Evolutionary conservation across 163 green algal species (phyloP), one percentile per base, ranked within the genome.

Genomic region (Scenedesmus sp.): DNA sequence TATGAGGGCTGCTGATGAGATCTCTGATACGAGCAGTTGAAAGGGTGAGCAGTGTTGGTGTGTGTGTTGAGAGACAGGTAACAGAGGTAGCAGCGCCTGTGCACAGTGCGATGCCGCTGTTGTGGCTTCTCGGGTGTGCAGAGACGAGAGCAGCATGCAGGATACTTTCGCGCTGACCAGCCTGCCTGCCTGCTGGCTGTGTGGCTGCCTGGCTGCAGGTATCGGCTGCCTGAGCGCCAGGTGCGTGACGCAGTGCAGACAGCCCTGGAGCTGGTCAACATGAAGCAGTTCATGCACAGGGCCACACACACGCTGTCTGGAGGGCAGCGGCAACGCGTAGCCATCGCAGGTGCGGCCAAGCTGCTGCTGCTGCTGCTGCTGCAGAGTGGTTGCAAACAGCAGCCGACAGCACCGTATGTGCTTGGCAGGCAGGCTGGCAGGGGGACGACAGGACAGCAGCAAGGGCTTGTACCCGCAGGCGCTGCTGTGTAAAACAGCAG

Each of bases 261-360:
- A 22, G 93, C 97, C 0, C 94, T 99, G 61, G 87, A 91, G 33
- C 85, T 95, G 78, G 98, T 99, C 37, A 97, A 97, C 87, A 95
- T 99, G 93, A 51, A 84, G 3, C 95, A 95, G 30, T 98, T 96
- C 72, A 94, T 94, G 86, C 93, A 98, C 73, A 83, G 96, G 5
- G 94, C 97, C 4, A 97, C 96, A 20, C 93, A 97, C 88, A 99
- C 96, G 15, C 95, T 99, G 18, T 99, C 96, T 12, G 98, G 98
- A 3, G 98, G 98, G 30, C 98, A 99, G 94, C 98, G 99, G 83
- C 98, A 99, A 94, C 94, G 98, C 15, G 96, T 99, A 13, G 98
- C 98, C 22, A 99, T 99, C 37, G 98, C 98, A 42, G 98, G 97
- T 56, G 40, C 56, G 20, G 20, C n/a, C 20, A n/a, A 33, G 56